phyloP scores from a whole-genome alignment of 441 rosid species.

The Brassica balearica region DNA sequence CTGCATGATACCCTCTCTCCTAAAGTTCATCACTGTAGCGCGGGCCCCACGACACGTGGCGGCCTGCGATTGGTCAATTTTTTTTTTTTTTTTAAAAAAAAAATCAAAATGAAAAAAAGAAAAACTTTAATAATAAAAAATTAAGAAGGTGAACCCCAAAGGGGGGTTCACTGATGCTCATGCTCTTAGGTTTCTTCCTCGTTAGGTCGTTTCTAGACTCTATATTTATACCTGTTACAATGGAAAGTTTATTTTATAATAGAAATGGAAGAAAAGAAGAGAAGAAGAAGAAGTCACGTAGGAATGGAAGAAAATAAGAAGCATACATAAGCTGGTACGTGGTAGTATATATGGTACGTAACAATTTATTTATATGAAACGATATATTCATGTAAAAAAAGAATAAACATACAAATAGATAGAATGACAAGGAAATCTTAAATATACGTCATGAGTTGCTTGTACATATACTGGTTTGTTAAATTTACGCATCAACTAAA shows the following conservation, averaged over 20 bases:
- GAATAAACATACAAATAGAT: not conserved
- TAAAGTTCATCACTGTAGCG: no score
- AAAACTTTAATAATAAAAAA: no score
- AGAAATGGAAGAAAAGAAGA: not conserved
- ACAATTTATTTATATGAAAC: no score
- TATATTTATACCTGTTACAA: not conserved
- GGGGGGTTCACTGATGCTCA: no score
- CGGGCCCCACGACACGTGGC: no score
- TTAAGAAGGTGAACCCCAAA: no score
- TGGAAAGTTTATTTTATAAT: no score
- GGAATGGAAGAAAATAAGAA: not conserved
- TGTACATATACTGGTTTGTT: not conserved
- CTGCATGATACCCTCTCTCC: no score
- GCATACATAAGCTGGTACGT: not conserved
- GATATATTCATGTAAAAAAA: not conserved
- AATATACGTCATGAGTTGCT: not conserved
- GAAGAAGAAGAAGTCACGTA: not conserved
- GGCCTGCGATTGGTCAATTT: no score
- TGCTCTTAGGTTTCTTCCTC: constrained; percentile 5
- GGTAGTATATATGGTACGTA: not conserved
- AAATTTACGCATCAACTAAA: not conserved
- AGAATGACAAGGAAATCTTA: not conserved
- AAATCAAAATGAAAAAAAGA: no score
- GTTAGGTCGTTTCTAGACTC: not conserved
- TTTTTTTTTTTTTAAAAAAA: no score